phyloP scores from a whole-genome alignment of 306 rosid species.

The Quillaja saponaria region DNA sequence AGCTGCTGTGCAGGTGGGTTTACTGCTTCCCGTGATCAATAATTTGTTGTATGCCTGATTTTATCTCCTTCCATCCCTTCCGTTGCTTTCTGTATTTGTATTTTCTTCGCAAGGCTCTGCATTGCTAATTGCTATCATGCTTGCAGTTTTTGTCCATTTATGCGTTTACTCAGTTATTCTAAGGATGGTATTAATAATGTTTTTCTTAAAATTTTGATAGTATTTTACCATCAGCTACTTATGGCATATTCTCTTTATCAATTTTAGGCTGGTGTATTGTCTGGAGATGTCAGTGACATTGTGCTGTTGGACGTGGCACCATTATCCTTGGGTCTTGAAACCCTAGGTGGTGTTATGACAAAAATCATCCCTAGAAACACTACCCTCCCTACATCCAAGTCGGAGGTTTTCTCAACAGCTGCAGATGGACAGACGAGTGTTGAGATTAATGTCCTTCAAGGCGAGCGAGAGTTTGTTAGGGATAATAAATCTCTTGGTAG shows the following conservation, averaged over 20 bases:
- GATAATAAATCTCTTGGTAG: slow-evolving; percentile 97
- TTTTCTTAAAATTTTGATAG: no score
- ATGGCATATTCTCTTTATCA: background rate
- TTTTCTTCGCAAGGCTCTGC: no score
- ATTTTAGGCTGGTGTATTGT: slow-evolving; percentile 82
- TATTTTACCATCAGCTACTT: no score
- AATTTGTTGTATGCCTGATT: background rate
- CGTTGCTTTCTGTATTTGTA: background rate
- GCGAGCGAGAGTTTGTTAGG: slow-evolving; percentile 91
- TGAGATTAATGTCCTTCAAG: slow-evolving; percentile 92
- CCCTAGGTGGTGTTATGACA: slow-evolving; percentile 94
- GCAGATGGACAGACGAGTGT: slow-evolving; percentile 98
- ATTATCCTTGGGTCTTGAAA: slow-evolving; percentile 80
- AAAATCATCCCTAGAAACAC: slow-evolving; percentile 95
- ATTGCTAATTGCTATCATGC: no score
- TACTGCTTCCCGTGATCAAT: background rate
- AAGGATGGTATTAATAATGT: no score
- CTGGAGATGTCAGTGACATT: slow-evolving; percentile 91
- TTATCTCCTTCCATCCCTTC: no score
- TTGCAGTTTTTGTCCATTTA: no score
- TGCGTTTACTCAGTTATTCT: no score
- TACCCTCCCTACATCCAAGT: slow-evolving; percentile 92
- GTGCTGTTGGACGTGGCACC: slow-evolving; percentile 87
- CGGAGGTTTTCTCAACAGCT: slow-evolving; percentile 94
- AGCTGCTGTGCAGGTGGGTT: slow-evolving; percentile 88